Base-by-base conservation (phyloP, 2,329 filamentous ascomycete species). In the Thelonectria discophora region DNA sequence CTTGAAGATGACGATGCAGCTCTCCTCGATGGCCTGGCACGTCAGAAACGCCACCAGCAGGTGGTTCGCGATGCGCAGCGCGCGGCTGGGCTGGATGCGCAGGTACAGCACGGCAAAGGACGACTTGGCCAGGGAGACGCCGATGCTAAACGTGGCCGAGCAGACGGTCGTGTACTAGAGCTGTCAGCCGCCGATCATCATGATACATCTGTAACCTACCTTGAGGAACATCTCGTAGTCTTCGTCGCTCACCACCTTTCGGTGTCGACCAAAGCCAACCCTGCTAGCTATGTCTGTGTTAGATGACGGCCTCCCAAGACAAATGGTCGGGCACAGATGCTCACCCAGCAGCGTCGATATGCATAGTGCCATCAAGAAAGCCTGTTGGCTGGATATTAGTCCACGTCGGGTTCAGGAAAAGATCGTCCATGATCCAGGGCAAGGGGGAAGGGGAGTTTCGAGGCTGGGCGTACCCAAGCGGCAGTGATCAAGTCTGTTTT, bases 91-190 rank as follows among this genome's bases (percentile, higher is more conserved):
- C 15, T 74, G 71, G 43, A 76, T 72, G 46, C 72, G 70, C 9
- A 76, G 46, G 59, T 75, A 76, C 6, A 77, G 62, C 1, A 75
- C 62, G 2, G 75, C 73, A 24, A 76, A 75, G 1, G 73, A 75
- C 11, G 72, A 71, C 49, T 76, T 74, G 13, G 74, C 74, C 4
- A 71, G 55, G 6, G 66, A 56, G 5, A 76, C 61, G 5, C 74
- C 71, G 49, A 69, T 65, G 46, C 73, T 76, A 39, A 73, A 76
- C 1, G 68, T 69, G 10, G 66, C 42, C 1, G 74, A 76, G 48
- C 66, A 66, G 27, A 63, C 68, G 15, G 67, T 65, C 10, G 60
- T 65, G 32, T 58, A 68, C 67, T 70, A 37, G 37, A 6, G 11
- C 24, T 1, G 8, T 62, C 7, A 64, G 45, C 39, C n/a, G n/a